Evolutionary conservation across 2,329 filamentous ascomycete genomes (phyloP).

Genomic region (Penicillium sp.): DNA sequence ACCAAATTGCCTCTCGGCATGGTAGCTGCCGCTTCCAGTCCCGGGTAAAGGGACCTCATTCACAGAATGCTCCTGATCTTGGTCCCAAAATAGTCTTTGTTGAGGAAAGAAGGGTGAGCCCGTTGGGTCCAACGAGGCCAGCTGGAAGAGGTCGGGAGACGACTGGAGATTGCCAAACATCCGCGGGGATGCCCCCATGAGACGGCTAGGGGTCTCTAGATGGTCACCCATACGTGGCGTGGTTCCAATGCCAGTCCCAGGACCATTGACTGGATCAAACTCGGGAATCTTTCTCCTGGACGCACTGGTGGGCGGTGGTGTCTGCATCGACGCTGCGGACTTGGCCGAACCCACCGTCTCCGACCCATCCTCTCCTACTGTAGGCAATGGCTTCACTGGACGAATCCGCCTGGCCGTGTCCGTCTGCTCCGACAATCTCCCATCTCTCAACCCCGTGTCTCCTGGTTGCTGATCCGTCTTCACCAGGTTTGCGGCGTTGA

Average conservation of each 20-base stretch:
- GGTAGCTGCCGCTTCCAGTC: slow-evolving; percentile 15
- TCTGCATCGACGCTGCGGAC: slow-evolving; percentile 51
- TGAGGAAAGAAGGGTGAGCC: slow-evolving; percentile 55
- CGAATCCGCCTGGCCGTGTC: slow-evolving; percentile 34
- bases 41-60: slow-evolving; percentile 15
- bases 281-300: slow-evolving; percentile 45
- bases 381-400: slow-evolving; percentile 24
- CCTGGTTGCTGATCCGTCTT: slow-evolving; percentile 6
- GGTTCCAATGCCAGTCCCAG: slow-evolving; percentile 20
- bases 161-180: slow-evolving; percentile 52
- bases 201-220: slow-evolving; percentile 43
- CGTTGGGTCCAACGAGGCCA: slow-evolving; percentile 48
- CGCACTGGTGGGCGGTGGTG: slow-evolving; percentile 56
- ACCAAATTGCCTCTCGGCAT: slow-evolving; percentile 18
- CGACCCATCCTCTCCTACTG: slow-evolving; percentile 28
- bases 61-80: slow-evolving; percentile 29
- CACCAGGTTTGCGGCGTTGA: slow-evolving; percentile 30
- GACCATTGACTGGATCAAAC: slow-evolving; percentile 23
- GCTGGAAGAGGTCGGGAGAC: slow-evolving; percentile 53
- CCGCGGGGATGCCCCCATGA: slow-evolving; percentile 42
- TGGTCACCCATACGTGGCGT: slow-evolving; percentile 25
- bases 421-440: slow-evolving; percentile 24
- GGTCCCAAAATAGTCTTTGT: slow-evolving; percentile 48
- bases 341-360: slow-evolving; percentile 35
- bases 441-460: slow-evolving; percentile 10